Percentiles rank a stretch among this genome's conserved stretches.
phyloP scores from a whole-genome alignment of 164 flowering plant genomes.

The Stephania yunnanensis region DNA sequence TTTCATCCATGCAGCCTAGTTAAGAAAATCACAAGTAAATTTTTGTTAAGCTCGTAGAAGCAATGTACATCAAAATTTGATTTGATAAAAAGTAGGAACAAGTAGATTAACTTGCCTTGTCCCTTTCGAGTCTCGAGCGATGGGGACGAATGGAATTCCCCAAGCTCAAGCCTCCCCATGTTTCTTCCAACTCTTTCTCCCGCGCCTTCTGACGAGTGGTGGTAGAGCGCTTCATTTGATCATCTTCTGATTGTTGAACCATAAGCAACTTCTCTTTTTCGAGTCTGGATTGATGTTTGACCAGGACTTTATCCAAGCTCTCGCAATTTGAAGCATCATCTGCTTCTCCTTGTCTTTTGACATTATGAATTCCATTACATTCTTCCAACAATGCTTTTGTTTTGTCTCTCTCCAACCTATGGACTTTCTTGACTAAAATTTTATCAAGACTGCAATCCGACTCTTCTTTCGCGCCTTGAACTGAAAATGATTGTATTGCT shows the following conservation, averaged over 20 bases:
- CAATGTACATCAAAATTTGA: background rate
- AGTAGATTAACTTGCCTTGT: slow-evolving; percentile 46
- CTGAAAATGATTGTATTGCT: background rate
- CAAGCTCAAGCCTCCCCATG: slow-evolving; percentile 89
- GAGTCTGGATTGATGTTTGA: slow-evolving; percentile 54
- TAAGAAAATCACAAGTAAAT: slow-evolving; percentile 3
- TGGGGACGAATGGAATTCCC: slow-evolving; percentile 76
- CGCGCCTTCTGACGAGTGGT: slow-evolving; percentile 53
- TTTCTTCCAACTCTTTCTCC: slow-evolving; percentile 70
- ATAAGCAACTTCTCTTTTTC: slow-evolving; percentile 57
- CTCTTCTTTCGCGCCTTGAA: background rate
- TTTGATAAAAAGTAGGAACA: background rate
- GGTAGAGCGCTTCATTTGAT: slow-evolving; percentile 20
- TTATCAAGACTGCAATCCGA: background rate
- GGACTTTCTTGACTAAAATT: background rate
- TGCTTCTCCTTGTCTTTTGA: background rate
- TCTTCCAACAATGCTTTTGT: background rate
- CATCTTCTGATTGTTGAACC: slow-evolving; percentile 30
- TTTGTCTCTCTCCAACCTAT: background rate
- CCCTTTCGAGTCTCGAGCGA: slow-evolving; percentile 70
- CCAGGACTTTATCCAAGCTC: slow-evolving; percentile 55
- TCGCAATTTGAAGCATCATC: slow-evolving; percentile 13
- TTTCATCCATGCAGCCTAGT: slow-evolving; percentile 88
- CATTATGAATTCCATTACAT: background rate
- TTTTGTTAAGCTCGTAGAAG: background rate